phyloP scores from a whole-genome alignment of 2,329 filamentous ascomycete genomes.

The Cytospora piceicola region DNA sequence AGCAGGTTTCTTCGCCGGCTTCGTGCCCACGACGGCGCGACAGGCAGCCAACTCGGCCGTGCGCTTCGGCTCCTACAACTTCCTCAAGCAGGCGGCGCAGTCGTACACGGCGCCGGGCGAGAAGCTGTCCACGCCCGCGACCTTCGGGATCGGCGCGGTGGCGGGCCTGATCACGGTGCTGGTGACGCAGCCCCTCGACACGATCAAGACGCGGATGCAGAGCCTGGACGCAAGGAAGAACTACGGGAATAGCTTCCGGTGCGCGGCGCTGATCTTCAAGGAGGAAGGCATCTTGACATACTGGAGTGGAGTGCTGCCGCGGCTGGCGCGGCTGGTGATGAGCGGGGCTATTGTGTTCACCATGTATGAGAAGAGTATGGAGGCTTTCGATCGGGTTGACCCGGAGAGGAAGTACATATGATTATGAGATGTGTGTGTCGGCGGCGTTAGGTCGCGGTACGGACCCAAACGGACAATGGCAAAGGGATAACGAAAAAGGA shows the following conservation, averaged over 20 bases:
- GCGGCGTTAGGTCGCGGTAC: background rate
- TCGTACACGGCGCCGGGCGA: conserved; percentile 92
- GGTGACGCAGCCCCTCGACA: conserved; percentile 77
- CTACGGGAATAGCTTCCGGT: conserved; percentile 88
- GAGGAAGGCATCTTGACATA: conserved; percentile 89
- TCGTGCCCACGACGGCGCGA: conserved; percentile 90
- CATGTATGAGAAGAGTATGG: conserved; percentile 98
- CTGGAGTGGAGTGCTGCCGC: conserved; percentile 90
- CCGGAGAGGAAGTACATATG: conserved; percentile 84
- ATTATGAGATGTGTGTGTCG: conserved; percentile 23
- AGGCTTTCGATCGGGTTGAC: conserved; percentile 77
- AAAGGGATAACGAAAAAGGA: background rate
- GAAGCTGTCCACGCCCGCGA: conserved; percentile 85
- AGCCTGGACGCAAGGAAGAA: conserved; percentile 79
- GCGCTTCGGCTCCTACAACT: conserved; percentile 89
- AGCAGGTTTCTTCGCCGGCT: conserved; percentile 94
- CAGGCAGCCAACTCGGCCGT: conserved; percentile 95
- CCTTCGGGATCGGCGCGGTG: conserved; percentile 87
- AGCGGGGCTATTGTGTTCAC: conserved; percentile 98
- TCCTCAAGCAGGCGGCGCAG: conserved; percentile 86
- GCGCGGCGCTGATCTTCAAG: conserved; percentile 80
- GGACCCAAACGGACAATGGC: no score
- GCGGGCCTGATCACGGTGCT: conserved; percentile 92
- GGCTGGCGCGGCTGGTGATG: conserved; percentile 81
- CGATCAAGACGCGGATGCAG: conserved; percentile 98